phyloP scores from a whole-genome alignment of 2,329 filamentous ascomycete genomes.

The Scedosporium aurantiacum region DNA sequence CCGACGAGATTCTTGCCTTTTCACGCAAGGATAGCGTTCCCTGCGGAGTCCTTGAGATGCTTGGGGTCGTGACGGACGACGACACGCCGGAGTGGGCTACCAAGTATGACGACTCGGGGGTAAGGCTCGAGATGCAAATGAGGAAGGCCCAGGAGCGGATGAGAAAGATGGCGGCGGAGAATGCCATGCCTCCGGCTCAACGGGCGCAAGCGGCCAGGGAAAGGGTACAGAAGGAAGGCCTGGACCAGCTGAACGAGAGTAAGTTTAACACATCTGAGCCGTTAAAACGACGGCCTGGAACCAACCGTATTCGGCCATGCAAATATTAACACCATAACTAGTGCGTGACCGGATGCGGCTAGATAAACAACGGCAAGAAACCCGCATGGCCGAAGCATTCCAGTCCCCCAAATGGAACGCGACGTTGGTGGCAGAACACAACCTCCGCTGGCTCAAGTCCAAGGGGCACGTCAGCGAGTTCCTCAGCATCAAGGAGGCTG shows the following conservation, averaged over 20 bases:
- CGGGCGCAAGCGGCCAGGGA: conserved; percentile 28
- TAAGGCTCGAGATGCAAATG: conserved; percentile 23
- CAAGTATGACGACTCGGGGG: conserved; percentile 23
- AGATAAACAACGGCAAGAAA: conserved; percentile 30
- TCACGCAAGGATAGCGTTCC: conserved; percentile 41
- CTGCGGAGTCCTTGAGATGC: conserved; percentile 46
- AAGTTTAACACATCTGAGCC: conserved; percentile 14
- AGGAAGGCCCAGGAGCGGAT: conserved; percentile 28
- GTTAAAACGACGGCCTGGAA: background rate
- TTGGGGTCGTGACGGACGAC: conserved; percentile 36
- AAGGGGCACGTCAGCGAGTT: conserved; percentile 15
- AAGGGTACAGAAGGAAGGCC: conserved; percentile 28
- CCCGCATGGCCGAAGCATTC: conserved; percentile 36
- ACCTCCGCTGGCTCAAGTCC: conserved; percentile 31
- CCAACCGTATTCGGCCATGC: background rate
- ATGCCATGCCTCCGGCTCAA: conserved; percentile 29
- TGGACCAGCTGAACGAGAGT: conserved; percentile 36
- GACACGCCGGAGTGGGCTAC: conserved; percentile 46
- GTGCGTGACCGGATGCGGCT: conserved; percentile 29
- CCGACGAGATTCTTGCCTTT: conserved; percentile 38
- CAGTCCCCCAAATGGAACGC: conserved; percentile 43
- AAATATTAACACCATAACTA: conserved; percentile 11
- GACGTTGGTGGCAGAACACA: conserved; percentile 32
- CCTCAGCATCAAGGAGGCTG: conserved; percentile 25
- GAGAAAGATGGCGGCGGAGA: conserved; percentile 31